Evolutionary conservation across 805 yeast species (phyloP).

Genomic region (Saccharomycopsis schoenii): DNA sequence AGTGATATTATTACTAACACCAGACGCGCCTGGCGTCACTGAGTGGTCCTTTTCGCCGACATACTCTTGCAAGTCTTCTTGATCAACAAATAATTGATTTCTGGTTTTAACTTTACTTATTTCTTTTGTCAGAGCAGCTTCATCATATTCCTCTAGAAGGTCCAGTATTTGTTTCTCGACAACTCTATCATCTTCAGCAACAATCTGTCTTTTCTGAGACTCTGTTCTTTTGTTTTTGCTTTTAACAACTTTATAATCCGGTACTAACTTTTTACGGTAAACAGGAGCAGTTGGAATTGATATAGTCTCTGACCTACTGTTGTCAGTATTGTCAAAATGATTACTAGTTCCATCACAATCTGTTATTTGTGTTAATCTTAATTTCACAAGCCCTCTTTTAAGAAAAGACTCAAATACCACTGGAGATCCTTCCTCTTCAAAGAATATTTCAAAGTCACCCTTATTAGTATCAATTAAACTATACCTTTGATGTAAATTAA

Average conservation of each 20-base stretch:
- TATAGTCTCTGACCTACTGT: background rate
- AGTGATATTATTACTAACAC: background rate
- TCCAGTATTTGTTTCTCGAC: background rate
- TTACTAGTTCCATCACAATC: constrained; percentile 6
- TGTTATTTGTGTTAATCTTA: constrained; percentile 10
- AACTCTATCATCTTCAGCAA: background rate
- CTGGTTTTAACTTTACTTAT: background rate
- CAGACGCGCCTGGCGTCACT: background rate
- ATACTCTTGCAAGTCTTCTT: background rate
- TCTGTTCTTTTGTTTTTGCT: background rate
- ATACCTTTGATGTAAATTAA: background rate
- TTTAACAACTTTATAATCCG: constrained; percentile 6
- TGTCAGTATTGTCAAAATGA: background rate
- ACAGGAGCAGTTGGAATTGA: background rate
- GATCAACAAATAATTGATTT: background rate
- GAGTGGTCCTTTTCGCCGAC: background rate
- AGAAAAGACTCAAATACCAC: constrained; percentile 10
- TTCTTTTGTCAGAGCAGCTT: background rate
- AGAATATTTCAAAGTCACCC: constrained; percentile 11
- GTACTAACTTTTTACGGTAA: background rate
- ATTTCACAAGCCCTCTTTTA: constrained; percentile 4
- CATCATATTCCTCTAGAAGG: background rate
- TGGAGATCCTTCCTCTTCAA: constrained; percentile 11
- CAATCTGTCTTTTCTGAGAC: background rate
- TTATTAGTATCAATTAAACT: constrained; percentile 2